Conservation (phyloP, 495 filamentous ascomycete genomes). For the Penicillium canescens region DNA sequence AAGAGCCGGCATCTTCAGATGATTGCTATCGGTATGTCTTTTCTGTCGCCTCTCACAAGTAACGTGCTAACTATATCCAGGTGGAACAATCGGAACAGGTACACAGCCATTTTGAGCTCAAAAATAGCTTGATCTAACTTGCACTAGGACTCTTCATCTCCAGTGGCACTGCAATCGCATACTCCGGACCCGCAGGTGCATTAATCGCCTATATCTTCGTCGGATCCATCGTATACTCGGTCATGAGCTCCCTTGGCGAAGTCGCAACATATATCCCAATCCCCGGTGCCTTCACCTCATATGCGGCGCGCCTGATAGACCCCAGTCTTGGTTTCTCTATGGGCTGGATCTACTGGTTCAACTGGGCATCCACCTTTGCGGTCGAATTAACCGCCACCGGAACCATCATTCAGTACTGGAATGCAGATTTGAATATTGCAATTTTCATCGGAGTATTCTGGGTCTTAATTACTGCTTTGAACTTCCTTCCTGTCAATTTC, state of each 20-base stretch:
- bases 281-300: slow-evolving; percentile 68
- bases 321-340: slow-evolving; percentile 70
- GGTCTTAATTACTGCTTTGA: slow-evolving; percentile 60
- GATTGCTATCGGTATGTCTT: slow-evolving; percentile 60
- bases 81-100: slow-evolving; percentile 74
- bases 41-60: slow-evolving; percentile 38
- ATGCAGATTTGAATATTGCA: slow-evolving; percentile 53
- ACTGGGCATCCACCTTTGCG: slow-evolving; percentile 60
- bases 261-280: slow-evolving; percentile 74
- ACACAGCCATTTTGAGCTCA: not conserved
- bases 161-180: slow-evolving; percentile 62
- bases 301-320: slow-evolving; percentile 67
- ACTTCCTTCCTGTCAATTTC: slow-evolving; percentile 55
- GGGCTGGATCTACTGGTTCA: slow-evolving; percentile 69
- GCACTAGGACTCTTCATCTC: slow-evolving; percentile 59
- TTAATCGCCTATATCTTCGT: slow-evolving; percentile 63
- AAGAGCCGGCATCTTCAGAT: slow-evolving; percentile 67
- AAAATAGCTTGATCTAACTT: slow-evolving; percentile 5
- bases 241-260: slow-evolving; percentile 56
- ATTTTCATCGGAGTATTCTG: slow-evolving; percentile 71
- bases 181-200: slow-evolving; percentile 61
- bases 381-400: slow-evolving; percentile 68
- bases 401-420: slow-evolving; percentile 71
- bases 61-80: slow-evolving; percentile 55
- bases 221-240: slow-evolving; percentile 56